Evolutionary conservation across 768 basidiomycete species (phyloP).

Genomic region (Tulasnella calospora): DNA sequence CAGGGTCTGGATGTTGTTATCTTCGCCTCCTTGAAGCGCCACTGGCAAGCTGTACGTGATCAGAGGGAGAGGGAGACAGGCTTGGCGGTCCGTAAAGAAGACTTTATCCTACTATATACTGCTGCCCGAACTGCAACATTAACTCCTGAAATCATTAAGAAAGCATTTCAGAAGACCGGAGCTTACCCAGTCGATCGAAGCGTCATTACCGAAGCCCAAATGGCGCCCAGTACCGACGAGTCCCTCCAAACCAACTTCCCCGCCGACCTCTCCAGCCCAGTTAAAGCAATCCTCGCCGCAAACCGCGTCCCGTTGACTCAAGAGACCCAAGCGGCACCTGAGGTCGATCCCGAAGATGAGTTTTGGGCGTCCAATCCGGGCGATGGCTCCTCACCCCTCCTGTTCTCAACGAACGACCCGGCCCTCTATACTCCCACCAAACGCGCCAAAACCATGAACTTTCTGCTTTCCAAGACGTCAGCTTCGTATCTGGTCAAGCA

Average conservation of each 20-base stretch:
- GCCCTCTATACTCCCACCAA: conserved; percentile 15
- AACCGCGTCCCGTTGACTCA: not conserved
- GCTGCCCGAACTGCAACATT: conserved; percentile 35
- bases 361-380: not conserved
- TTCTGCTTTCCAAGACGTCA: conserved; percentile 7
- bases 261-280: conserved; percentile 14
- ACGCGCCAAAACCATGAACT: conserved; percentile 10
- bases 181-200: conserved; percentile 39
- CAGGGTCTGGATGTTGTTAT: conserved; percentile 27
- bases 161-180: conserved; percentile 43
- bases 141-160: conserved; percentile 36
- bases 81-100: conserved; percentile 36
- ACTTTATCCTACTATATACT: conserved; percentile 40
- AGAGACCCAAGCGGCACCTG: not conserved
- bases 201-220: conserved; percentile 37
- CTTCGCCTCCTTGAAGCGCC: conserved; percentile 34
- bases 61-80: conserved; percentile 33
- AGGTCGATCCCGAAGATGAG: not conserved
- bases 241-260: conserved; percentile 12
- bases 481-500: not conserved
- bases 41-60: conserved; percentile 33
- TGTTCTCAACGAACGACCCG: conserved; percentile 4
- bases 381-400: not conserved
- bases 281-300: conserved; percentile 22
- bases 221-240: conserved; percentile 35